Percentiles rank a stretch among this genome's conserved stretches.
phyloP scores from a whole-genome alignment of 2,329 filamentous ascomycete genomes.

The Neocucurbitaria cava region DNA sequence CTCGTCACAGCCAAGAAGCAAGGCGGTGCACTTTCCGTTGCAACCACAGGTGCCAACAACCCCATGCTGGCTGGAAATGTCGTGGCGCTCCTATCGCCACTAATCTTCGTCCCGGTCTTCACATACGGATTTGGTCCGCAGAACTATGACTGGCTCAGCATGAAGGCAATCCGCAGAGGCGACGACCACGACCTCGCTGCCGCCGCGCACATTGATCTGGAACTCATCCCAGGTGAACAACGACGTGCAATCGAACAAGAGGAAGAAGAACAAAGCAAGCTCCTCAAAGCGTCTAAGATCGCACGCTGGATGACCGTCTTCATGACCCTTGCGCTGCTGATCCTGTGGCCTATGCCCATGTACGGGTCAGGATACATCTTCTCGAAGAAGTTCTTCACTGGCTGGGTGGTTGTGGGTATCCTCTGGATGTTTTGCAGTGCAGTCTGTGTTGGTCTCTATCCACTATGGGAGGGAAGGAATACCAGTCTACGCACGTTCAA shows the following conservation, averaged over 20 bases:
- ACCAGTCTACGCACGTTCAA: constrained; percentile 69
- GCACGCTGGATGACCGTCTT: constrained; percentile 65
- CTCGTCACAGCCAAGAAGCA: constrained; percentile 76
- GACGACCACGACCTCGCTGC: constrained; percentile 78
- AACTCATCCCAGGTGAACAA: constrained; percentile 64
- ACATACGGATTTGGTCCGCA: constrained; percentile 73
- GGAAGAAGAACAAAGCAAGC: constrained; percentile 51
- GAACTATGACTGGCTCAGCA: constrained; percentile 85
- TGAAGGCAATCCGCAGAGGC: constrained; percentile 78
- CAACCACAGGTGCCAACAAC: constrained; percentile 77
- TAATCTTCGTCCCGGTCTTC: constrained; percentile 77
- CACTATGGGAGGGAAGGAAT: constrained; percentile 77
- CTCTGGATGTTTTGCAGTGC: constrained; percentile 80
- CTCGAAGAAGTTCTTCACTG: constrained; percentile 80
- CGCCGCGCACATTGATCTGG: constrained; percentile 69
- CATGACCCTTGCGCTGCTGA: constrained; percentile 73
- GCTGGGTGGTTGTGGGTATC: constrained; percentile 72
- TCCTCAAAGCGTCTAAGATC: constrained; percentile 56
- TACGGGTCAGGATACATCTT: constrained; percentile 85
- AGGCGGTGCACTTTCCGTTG: constrained; percentile 72
- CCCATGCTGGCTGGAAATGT: constrained; percentile 91
- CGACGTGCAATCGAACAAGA: constrained; percentile 47
- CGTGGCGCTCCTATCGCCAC: constrained; percentile 76
- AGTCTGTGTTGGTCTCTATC: constrained; percentile 79
- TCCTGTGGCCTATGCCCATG: constrained; percentile 93